Evolutionary conservation across 2,329 filamentous ascomycete genomes (phyloP).

Genomic region (Cryphonectria naterciae): DNA sequence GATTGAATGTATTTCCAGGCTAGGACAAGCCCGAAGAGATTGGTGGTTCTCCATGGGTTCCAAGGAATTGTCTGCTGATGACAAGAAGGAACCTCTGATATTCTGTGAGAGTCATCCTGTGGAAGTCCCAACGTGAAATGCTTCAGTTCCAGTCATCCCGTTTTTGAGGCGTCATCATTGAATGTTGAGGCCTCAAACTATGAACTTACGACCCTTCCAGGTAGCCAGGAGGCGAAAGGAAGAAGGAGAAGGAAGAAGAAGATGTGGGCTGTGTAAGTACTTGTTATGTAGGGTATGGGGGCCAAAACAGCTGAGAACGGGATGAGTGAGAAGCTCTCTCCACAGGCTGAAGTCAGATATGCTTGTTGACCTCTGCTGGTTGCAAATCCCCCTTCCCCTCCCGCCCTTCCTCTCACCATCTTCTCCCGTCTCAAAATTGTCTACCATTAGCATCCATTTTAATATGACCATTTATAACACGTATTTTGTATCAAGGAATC

Average conservation of each 20-base stretch:
- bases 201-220: not conserved
- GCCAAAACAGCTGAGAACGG: too few species aligned
- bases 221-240: not conserved
- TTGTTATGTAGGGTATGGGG: not conserved
- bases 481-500: not conserved
- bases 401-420: too few species aligned
- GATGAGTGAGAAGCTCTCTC: not conserved
- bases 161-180: not conserved
- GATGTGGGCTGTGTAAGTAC: not conserved
- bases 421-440: not conserved
- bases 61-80: not conserved
- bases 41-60: not conserved
- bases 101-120: too few species aligned
- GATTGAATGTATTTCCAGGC: not conserved
- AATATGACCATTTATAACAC: not conserved
- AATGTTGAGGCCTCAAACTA: not conserved
- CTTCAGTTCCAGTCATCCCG: not conserved
- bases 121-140: not conserved
- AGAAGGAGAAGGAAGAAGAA: not conserved
- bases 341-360: not conserved
- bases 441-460: not conserved
- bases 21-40: not conserved
- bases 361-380: not conserved
- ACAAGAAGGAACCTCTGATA: too few species aligned
- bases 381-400: too few species aligned